These are phyloP conservation scores for Gossypium mustelinum DNA, from an alignment of 345 rosid species.

Conservation along the genomic window DNA sequence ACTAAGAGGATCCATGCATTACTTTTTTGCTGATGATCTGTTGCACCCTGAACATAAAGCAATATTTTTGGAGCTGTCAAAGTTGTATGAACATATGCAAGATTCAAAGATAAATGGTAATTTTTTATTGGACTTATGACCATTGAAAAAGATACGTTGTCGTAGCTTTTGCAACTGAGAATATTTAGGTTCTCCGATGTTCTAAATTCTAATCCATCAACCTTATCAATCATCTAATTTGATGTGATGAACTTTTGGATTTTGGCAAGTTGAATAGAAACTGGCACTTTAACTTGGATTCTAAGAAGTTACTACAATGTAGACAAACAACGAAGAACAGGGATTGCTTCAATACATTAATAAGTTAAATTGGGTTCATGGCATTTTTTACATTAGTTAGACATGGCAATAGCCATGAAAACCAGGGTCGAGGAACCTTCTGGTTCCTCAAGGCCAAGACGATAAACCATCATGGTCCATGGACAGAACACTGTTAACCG, in stretches of 20 bases:
- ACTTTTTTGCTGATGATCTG: slow-evolving; percentile 28
- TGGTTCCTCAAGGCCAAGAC: not conserved
- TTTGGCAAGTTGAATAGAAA: not conserved
- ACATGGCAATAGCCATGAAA: too few relatives aligned
- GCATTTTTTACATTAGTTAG: not conserved
- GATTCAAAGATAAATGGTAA: not conserved
- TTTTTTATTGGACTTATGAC: slow-evolving; percentile 2
- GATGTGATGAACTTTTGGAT: not conserved
- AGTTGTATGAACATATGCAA: slow-evolving; percentile 26
- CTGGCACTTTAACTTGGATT: not conserved
- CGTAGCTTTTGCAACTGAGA: not conserved
- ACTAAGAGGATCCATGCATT: slow-evolving; percentile 24
- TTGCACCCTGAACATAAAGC: slow-evolving; percentile 29
- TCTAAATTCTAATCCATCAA: not conserved
- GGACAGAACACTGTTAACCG: not conserved
- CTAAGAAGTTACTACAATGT: not conserved
- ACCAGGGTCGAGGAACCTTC: not conserved
- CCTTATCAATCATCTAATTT: not conserved
- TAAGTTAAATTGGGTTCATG: not conserved
- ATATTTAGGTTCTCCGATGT: not conserved
- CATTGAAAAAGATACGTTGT: not conserved
- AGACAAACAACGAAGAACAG: not conserved
- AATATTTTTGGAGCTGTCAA: slow-evolving; percentile 24
- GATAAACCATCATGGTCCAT: not conserved
- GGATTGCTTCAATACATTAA: not conserved